Percentiles rank a stretch among this genome's conserved stretches.
Evolutionary conservation across 805 yeast genomes (phyloP).

Genomic region (Metahyphopichia silvanorum): DNA sequence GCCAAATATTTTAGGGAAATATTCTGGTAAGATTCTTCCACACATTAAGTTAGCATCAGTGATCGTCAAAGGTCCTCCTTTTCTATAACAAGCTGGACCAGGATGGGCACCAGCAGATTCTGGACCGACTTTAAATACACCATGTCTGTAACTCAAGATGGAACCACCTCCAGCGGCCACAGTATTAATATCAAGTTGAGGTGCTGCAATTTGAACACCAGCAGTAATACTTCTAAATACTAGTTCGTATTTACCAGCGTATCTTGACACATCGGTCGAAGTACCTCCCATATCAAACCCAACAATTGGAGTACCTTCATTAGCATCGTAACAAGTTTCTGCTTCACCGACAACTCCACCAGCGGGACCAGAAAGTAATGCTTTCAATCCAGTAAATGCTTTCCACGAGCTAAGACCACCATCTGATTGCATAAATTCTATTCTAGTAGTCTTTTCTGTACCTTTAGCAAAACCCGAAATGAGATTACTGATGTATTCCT

Average conservation of each 20-base stretch:
- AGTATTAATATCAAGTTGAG: conserved; percentile 58
- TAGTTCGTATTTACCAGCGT: conserved; percentile 66
- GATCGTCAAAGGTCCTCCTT: conserved; percentile 79
- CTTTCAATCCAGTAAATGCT: conserved; percentile 13
- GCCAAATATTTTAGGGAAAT: conserved; percentile 81
- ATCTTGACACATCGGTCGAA: conserved; percentile 80
- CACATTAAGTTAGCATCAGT: conserved; percentile 79
- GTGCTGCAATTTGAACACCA: conserved; percentile 78
- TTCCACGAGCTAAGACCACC: conserved; percentile 15
- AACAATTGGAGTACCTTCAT: conserved; percentile 60
- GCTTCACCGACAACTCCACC: conserved; percentile 20
- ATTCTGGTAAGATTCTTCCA: conserved; percentile 70
- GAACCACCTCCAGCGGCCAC: conserved; percentile 44
- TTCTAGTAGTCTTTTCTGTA: conserved; percentile 7
- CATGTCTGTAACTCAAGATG: conserved; percentile 24
- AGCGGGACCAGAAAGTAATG: conserved; percentile 19
- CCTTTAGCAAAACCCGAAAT: conserved; percentile 39
- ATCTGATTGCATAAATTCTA: conserved; percentile 17
- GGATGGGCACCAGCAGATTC: conserved; percentile 87
- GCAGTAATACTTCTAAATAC: conserved; percentile 83
- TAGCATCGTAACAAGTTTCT: conserved; percentile 19
- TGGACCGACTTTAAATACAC: conserved; percentile 74
- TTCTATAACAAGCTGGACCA: conserved; percentile 84
- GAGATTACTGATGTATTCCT: conserved; percentile 63
- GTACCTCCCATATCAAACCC: conserved; percentile 95